Evolutionary conservation across 768 basidiomycete genomes (phyloP), one percentile per base, ranked within the genome.

Genomic region (Harrya chromipes): DNA sequence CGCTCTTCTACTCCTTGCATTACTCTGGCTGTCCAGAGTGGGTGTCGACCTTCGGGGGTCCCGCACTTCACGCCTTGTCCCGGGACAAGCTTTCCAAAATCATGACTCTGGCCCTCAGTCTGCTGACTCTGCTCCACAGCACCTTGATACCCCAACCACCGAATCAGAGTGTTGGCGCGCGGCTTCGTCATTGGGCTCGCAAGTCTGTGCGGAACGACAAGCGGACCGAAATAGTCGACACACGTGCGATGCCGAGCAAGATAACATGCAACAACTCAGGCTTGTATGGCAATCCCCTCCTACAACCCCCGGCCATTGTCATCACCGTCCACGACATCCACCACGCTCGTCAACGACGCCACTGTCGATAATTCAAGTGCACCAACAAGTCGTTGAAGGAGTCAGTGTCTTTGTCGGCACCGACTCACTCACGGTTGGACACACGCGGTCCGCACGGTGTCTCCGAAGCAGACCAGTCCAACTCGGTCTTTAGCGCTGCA

Each of bases 11-110:
- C 70, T 84, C 43, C 31, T 77, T 45, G 56, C 74, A 14, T 61
- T 83, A 40, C 65, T 79, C 40, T 72, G 79, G n/a, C 55, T 81
- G 17, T 67, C 77, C 26, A 58, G 58, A 49, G 13, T 54, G 26
- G 53, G 55, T 43, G 33, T 51, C 31, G 49, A 43, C 24, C 20
- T 56, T 3, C 43, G 4, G 8, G 36, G 55, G 2, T 46, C 57
- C 3, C 43, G n/a, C 7, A 14, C 29, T 14, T 53, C 53, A 2
- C 43, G 36, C 33, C 4, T 55, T 4, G 14, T 60, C 19, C 40
- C 56, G 13, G 52, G 53, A 43, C 43, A 54, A 2, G 19, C 31
- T 1, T 4, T 37, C 43, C 47, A 51, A 43, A 46, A 55, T 43
- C 14, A 47, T 16, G 23, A n/a, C 7, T 14, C 40, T 20, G 16